These are phyloP conservation scores for Orbilia ellipsospora DNA, from an alignment of 2,329 filamentous ascomycete genomes.

Conservation along the genomic window DNA sequence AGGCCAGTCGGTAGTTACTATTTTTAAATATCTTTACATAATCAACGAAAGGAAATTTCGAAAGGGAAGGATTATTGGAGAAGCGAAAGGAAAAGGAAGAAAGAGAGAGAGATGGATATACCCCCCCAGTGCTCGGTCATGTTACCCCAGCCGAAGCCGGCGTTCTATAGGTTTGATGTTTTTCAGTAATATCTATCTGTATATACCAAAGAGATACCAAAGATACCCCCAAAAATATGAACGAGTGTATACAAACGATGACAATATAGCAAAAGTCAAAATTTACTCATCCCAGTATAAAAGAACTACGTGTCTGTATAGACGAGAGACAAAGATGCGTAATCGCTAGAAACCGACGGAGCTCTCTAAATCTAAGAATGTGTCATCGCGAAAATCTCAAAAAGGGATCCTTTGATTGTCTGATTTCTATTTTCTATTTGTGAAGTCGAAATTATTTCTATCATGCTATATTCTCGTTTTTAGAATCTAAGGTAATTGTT, in stretches of 20 bases:
- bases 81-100: too few relatives aligned
- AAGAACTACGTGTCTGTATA: neutral
- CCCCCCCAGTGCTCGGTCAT: neutral
- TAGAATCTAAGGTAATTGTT: too few relatives aligned
- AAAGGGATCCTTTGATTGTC: neutral
- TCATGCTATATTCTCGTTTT: too few relatives aligned
- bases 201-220: conserved; percentile 18
- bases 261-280: neutral
- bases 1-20: neutral
- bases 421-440: neutral
- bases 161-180: neutral
- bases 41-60: neutral
- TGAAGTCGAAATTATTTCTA: too few relatives aligned
- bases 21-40: conserved; percentile 12
- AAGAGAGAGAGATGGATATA: conserved; percentile 14
- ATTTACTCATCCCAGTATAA: neutral
- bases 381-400: neutral
- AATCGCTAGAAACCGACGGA: neutral
- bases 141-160: too few relatives aligned
- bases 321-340: neutral
- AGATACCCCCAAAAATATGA: neutral
- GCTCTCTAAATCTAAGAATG: neutral
- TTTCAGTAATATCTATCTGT: conserved; percentile 18
- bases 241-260: too few relatives aligned
- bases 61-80: neutral